These are phyloP conservation scores for Hymenochaete sp. DNA, from an alignment of 1,284 basidiomycete genomes.

Conservation along the genomic window DNA sequence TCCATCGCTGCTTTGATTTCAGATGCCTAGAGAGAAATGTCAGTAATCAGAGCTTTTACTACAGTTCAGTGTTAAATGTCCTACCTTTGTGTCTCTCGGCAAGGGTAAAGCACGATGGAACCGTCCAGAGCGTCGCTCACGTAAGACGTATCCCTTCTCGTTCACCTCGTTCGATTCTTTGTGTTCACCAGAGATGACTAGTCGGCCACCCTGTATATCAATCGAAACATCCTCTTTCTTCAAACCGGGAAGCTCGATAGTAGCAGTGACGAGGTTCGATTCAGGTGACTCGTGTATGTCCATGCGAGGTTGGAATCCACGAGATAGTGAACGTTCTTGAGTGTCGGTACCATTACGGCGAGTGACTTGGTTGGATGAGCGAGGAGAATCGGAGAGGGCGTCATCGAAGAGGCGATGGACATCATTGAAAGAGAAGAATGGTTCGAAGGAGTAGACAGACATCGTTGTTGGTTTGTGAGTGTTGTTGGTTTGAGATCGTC, in stretches of 20 bases:
- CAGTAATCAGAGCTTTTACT: too few relatives aligned
- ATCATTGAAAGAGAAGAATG: constrained; percentile 34
- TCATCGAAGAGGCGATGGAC: constrained; percentile 45
- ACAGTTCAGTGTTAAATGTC: too few relatives aligned
- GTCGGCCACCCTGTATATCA: constrained; percentile 20
- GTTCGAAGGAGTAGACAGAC: constrained; percentile 38
- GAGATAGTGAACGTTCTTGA: constrained; percentile 9
- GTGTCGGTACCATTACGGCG: background rate
- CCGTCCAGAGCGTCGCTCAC: constrained; percentile 40
- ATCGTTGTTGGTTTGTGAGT: constrained; percentile 21
- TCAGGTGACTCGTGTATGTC: constrained; percentile 13
- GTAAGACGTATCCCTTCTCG: constrained; percentile 38
- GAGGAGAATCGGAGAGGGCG: constrained; percentile 25
- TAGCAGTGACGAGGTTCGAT: constrained; percentile 9
- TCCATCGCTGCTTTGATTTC: constrained; percentile 22
- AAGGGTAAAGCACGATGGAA: constrained; percentile 34
- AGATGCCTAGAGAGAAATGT: constrained; percentile 15
- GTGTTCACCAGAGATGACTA: constrained; percentile 39
- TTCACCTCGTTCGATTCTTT: constrained; percentile 28
- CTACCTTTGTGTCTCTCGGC: constrained; percentile 15
- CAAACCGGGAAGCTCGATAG: constrained; percentile 36
- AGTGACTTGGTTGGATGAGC: background rate
- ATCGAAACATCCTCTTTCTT: constrained; percentile 11
- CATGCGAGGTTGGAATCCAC: constrained; percentile 12
- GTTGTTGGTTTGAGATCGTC: too few relatives aligned